Percentiles rank a stretch among this genome's conserved stretches.
Evolutionary conservation across 163 green algal genomes (phyloP).

Genomic region (Coccomyxa subellipsoidea): DNA sequence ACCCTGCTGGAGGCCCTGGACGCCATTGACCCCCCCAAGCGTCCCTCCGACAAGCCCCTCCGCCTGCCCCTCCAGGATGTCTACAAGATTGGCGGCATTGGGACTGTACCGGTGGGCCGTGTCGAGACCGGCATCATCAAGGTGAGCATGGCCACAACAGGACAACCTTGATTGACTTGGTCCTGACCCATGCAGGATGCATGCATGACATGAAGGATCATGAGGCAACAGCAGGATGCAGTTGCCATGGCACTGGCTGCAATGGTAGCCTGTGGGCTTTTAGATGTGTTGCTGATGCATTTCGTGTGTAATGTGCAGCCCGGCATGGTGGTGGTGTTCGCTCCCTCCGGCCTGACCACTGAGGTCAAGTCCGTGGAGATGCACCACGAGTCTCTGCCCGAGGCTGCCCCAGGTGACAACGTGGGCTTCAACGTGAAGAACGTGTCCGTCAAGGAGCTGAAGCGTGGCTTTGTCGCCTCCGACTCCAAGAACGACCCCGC

Average conservation of each 20-base stretch:
- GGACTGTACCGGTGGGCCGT: constrained; percentile 96
- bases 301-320: constrained; percentile 23
- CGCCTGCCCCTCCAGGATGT: constrained; percentile 86
- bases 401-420: constrained; percentile 97
- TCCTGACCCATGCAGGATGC: no score
- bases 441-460: constrained; percentile 71
- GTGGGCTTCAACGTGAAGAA: constrained; percentile 99
- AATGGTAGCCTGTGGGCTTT: no score
- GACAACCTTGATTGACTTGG: no score
- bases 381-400: constrained; percentile 98
- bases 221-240: no score
- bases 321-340: constrained; percentile 39
- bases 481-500: constrained; percentile 68
- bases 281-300: no score
- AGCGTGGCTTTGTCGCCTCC: constrained; percentile 65
- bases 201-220: no score
- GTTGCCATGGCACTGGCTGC: no score
- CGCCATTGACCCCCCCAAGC: constrained; percentile 73
- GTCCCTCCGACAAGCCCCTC: constrained; percentile 87
- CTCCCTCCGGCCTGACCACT: constrained; percentile 42
- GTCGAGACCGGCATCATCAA: constrained; percentile 98
- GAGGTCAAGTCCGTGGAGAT: constrained; percentile 99
- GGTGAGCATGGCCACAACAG: no score
- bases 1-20: constrained; percentile 96
- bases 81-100: constrained; percentile 99